Evolutionary conservation across 2,329 filamentous ascomycete genomes (phyloP), one percentile per base, ranked within the genome.

Genomic region (Metarhizium anisopliae): DNA sequence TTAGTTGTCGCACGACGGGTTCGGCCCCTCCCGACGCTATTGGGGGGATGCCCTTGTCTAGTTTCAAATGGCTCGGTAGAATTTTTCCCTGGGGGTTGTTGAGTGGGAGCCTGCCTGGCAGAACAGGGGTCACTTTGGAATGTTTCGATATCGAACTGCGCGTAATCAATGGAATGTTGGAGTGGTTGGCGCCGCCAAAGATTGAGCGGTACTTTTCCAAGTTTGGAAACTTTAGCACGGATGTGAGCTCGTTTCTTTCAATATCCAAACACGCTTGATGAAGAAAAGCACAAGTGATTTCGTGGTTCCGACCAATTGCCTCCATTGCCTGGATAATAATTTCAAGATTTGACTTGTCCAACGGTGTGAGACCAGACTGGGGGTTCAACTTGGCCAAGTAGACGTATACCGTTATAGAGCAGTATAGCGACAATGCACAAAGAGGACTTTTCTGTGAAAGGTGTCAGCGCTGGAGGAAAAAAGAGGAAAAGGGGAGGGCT

Each of bases 251-350:
- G 58, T 77, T 79, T 36, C 68, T 67, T 40, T 90, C 83, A 8
- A 96, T 81, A 62, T 96, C 92, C n/a, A 92, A 77, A 56, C 91
- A 82, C 1, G 93, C 75, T 66, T 96, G 92, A 11, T 87, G 84
- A n/a, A 95, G 74, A 67, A 96, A 96, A 0, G 89, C 89, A 49
- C 87, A 84, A 0, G 90, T 92, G 35, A 96, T 80, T 1, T 84
- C 77, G 64, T 94, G 91, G 55, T 83, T 82, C 42, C 81, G 80
- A 52, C 87, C 87, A 58, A 95, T 78, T 2, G 84, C 82, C 53
- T 89, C 84, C 83, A 96, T 91, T 4, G 88, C 87, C 18, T 82
- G 78, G 4, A 96, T 72, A 43, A 96, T 75, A 61, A 93, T 90
- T 63, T 93, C 85, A 6, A 96, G 76, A 51, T 79, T 80, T 8